These are phyloP conservation scores for Myxozyma sirexii DNA, from an alignment of 805 yeast species.

Conservation along the genomic window DNA sequence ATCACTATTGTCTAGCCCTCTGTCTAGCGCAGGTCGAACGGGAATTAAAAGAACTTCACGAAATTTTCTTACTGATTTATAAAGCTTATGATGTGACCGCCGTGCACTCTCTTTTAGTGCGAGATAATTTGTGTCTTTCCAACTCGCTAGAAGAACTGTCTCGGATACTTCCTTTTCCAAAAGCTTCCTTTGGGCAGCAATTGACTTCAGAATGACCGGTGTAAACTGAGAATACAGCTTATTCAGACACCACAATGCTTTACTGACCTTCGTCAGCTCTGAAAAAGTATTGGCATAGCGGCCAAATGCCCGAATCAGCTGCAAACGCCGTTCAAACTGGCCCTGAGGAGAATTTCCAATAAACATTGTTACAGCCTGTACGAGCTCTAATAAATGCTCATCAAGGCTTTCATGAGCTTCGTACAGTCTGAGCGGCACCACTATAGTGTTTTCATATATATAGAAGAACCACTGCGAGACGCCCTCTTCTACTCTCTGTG, in stretches of 20 bases:
- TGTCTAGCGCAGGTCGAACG: conserved; percentile 18
- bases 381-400: conserved; percentile 44
- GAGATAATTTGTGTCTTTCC: conserved; percentile 95
- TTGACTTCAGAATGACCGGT: conserved; percentile 50
- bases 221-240: conserved; percentile 69
- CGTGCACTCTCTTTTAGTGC: conserved; percentile 94
- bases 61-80: conserved; percentile 81
- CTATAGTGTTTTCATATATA: conserved; percentile 70
- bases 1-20: conserved; percentile 13
- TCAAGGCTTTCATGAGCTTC: conserved; percentile 46
- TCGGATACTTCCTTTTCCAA: conserved; percentile 82
- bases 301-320: conserved; percentile 65
- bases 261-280: conserved; percentile 37
- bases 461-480: conserved; percentile 91
- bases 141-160: conserved; percentile 84
- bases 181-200: conserved; percentile 52
- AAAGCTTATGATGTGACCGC: conserved; percentile 79
- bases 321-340: conserved; percentile 63
- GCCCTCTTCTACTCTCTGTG: conserved; percentile 48
- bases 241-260: conserved; percentile 60
- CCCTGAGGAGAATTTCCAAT: conserved; percentile 77
- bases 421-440: conserved; percentile 37
- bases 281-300: conserved; percentile 50
- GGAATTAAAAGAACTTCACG: conserved; percentile 50
- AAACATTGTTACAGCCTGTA: conserved; percentile 70